phyloP scores from a whole-genome alignment of 2,329 filamentous ascomycete genomes.

The Setomelanomma holmii region DNA sequence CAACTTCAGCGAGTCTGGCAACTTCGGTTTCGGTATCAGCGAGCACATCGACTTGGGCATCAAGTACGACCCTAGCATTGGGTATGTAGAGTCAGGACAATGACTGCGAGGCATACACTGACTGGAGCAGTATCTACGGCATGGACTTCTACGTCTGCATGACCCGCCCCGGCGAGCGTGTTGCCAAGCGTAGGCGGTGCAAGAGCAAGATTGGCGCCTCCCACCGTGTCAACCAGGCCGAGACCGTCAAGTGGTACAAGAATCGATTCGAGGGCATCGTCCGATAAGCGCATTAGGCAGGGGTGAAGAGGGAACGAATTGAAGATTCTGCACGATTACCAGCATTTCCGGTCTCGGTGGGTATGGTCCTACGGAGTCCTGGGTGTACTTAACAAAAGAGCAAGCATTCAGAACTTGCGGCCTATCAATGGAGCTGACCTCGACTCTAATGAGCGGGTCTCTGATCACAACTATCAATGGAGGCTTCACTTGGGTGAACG shows the following conservation, averaged over 20 bases:
- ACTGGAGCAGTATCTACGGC: conserved; percentile 56
- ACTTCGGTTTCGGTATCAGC: conserved; percentile 98
- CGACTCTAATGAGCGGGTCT: conserved; percentile 45
- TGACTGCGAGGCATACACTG: conserved; percentile 19
- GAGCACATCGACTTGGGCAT: conserved; percentile 99
- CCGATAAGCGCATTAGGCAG: conserved; percentile 71
- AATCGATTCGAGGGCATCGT: conserved; percentile 98
- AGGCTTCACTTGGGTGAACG: conserved; percentile 65
- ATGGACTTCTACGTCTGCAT: conserved; percentile 99
- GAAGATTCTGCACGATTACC: conserved; percentile 44
- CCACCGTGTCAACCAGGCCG: conserved; percentile 92
- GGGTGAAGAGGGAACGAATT: conserved; percentile 34
- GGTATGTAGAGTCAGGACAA: conserved; percentile 32
- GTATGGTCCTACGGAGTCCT: conserved; percentile 47
- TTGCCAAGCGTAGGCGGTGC: conserved; percentile 91
- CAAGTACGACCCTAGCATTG: conserved; percentile 66
- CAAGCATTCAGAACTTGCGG: conserved; percentile 49
- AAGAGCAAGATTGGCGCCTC: conserved; percentile 83
- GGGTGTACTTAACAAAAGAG: conserved; percentile 52
- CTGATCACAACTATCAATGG: conserved; percentile 59
- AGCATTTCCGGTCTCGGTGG: conserved; percentile 49
- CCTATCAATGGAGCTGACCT: conserved; percentile 55
- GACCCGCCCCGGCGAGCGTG: conserved; percentile 98
- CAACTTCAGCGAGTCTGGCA: conserved; percentile 99
- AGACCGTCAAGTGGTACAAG: conserved; percentile 99